Percentiles rank a stretch among this genome's conserved stretches.
Conservation (phyloP, 202 grass and related monocot species). For the Thinopyrum obtusiflorum region DNA sequence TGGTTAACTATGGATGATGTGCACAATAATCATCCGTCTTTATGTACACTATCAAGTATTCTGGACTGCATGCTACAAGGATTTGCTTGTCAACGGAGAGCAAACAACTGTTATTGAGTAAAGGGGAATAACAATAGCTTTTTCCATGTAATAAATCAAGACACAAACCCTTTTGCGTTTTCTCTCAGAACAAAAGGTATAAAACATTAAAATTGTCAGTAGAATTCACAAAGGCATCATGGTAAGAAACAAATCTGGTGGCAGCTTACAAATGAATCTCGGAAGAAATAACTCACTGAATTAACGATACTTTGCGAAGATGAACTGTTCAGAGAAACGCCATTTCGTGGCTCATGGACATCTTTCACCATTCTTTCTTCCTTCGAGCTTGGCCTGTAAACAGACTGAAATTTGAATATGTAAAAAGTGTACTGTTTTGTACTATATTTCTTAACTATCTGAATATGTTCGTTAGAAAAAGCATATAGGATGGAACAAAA, state of each 20-base stretch:
- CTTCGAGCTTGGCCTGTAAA: slow-evolving; percentile 4
- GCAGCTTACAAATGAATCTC: slow-evolving; percentile 1
- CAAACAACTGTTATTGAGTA: neutral
- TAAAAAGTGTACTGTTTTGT: neutral
- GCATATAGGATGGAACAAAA: neutral
- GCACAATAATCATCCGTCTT: neutral
- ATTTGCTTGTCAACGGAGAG: neutral
- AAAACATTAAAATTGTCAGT: neutral
- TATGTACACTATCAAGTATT: neutral
- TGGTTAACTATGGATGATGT: neutral
- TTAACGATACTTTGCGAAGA: neutral
- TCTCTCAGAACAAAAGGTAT: neutral
- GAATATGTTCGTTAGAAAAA: neutral
- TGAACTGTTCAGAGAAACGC: slow-evolving; percentile 18
- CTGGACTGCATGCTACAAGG: neutral
- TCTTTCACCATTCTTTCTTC: slow-evolving; percentile 38
- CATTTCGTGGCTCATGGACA: slow-evolving; percentile 6
- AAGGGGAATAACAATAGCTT: neutral
- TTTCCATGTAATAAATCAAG: neutral
- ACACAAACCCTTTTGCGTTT: neutral
- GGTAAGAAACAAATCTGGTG: neutral
- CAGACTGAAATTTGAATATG: neutral
- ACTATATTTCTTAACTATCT: neutral
- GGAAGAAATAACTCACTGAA: slow-evolving; percentile 29
- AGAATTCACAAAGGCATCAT: slow-evolving; percentile 9